phyloP scores from a whole-genome alignment of 2,329 filamentous ascomycete species.

The Venturia oleaginea region DNA sequence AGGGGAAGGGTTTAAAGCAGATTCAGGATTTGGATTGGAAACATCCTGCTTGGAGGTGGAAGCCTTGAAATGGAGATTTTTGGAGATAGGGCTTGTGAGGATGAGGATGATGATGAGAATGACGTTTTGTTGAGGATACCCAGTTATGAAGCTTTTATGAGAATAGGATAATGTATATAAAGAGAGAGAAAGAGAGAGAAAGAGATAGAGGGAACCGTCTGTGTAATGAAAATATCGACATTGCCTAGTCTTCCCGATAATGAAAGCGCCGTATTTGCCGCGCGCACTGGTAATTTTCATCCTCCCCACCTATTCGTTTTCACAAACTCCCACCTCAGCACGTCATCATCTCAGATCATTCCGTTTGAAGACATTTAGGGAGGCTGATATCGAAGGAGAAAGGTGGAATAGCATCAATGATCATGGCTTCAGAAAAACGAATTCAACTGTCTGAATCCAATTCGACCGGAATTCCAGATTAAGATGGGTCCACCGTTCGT shows the following conservation, averaged over 20 bases:
- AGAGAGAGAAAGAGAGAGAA: too few species aligned
- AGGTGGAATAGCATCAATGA: background rate
- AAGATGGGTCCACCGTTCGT: background rate
- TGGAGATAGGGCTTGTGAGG: background rate
- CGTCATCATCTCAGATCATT: too few species aligned
- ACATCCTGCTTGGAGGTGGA: conserved; percentile 15
- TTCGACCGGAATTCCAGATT: background rate
- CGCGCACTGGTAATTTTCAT: too few species aligned
- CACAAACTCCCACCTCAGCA: too few species aligned
- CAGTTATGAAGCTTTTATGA: background rate
- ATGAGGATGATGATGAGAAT: background rate
- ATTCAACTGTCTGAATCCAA: background rate
- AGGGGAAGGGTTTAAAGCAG: conserved; percentile 43
- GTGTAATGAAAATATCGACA: background rate
- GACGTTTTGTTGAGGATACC: background rate
- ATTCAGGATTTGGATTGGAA: conserved; percentile 34
- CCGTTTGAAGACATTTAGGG: too few species aligned
- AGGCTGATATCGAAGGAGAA: background rate
- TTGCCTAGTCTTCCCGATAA: background rate
- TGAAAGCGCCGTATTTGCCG: too few species aligned
- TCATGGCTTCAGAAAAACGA: background rate
- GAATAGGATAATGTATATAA: background rate
- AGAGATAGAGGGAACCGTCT: too few species aligned
- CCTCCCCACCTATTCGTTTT: background rate
- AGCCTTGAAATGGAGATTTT: background rate